Conservation (phyloP, 2,329 filamentous ascomycete genomes). For the Trichoderma sp. region DNA sequence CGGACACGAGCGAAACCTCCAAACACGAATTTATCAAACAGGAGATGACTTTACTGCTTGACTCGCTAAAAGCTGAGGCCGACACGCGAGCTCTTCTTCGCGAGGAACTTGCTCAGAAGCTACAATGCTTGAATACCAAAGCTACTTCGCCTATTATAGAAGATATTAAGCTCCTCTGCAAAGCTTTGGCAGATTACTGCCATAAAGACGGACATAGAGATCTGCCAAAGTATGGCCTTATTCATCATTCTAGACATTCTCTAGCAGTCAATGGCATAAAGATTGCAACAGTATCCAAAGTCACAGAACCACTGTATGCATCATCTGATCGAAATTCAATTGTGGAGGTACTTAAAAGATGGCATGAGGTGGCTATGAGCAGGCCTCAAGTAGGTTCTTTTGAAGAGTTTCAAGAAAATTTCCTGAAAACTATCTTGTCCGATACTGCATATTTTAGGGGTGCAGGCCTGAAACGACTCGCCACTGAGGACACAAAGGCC, state of each 20-base stretch:
- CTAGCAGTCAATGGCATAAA: background rate
- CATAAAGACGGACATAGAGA: background rate
- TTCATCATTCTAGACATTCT: background rate
- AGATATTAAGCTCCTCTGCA: background rate
- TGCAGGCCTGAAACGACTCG: background rate
- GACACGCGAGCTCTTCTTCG: background rate
- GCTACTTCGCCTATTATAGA: background rate
- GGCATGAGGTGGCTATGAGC: background rate
- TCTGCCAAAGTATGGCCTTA: background rate
- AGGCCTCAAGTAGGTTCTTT: fast-evolving
- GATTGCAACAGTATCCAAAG: background rate
- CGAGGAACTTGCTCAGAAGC: background rate
- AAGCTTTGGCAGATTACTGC: background rate
- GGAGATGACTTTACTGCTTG: background rate
- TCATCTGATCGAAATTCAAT: background rate
- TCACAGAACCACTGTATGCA: background rate
- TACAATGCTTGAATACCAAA: background rate
- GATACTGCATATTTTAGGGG: background rate
- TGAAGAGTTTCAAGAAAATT: background rate
- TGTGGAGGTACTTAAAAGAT: background rate
- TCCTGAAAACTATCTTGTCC: background rate
- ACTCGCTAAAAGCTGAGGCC: background rate
- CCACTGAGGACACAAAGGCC: background rate
- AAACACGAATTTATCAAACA: background rate
- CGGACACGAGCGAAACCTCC: background rate